A percentile compares a stretch with the other conserved stretches of the same genome.
phyloP scores from a whole-genome alignment of 208 protist species.

The Trypanosoma avium region DNA sequence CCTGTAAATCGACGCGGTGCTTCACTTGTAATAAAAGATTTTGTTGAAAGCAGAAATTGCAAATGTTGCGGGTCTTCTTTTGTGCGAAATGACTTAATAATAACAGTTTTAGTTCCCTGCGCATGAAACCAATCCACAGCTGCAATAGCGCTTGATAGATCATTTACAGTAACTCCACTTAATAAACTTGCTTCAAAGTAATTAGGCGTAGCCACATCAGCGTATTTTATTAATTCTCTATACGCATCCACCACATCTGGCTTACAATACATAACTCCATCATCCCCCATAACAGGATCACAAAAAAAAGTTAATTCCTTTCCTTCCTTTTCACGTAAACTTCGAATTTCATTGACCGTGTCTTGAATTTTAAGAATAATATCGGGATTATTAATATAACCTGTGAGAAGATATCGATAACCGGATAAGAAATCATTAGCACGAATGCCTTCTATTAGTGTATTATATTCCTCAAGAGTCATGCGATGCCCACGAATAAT shows the following conservation, averaged over 20 bases:
- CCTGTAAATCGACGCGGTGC: slow-evolving; percentile 60
- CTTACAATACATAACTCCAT: slow-evolving; percentile 94
- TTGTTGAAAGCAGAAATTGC: slow-evolving; percentile 46
- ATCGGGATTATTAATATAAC: slow-evolving; percentile 93
- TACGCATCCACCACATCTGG: slow-evolving; percentile 89
- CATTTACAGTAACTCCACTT: slow-evolving; percentile 58
- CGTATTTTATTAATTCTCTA: slow-evolving; percentile 64
- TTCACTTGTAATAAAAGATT: slow-evolving; percentile 4
- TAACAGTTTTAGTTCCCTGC: slow-evolving; percentile 59
- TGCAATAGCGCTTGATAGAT: slow-evolving; percentile 47
- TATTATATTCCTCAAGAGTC: slow-evolving; percentile 69
- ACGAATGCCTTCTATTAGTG: slow-evolving; percentile 83
- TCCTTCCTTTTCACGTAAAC: slow-evolving; percentile 36
- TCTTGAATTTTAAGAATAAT: slow-evolving; percentile 65
- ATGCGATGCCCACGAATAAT: slow-evolving; percentile 89
- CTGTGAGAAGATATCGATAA: slow-evolving; percentile 92
- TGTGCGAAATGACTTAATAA: slow-evolving; percentile 84
- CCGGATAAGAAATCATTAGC: slow-evolving; percentile 76
- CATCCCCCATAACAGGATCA: slow-evolving; percentile 96
- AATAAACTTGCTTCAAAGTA: slow-evolving; percentile 92
- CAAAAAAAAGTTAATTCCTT: slow-evolving; percentile 78
- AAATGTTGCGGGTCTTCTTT: slow-evolving; percentile 42
- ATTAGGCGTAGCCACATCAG: slow-evolving; percentile 92
- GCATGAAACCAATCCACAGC: slow-evolving; percentile 85
- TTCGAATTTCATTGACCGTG: slow-evolving; percentile 66